Base-by-base conservation (phyloP, 306 rosid species). In the Elaeagnus macrophylla region DNA sequence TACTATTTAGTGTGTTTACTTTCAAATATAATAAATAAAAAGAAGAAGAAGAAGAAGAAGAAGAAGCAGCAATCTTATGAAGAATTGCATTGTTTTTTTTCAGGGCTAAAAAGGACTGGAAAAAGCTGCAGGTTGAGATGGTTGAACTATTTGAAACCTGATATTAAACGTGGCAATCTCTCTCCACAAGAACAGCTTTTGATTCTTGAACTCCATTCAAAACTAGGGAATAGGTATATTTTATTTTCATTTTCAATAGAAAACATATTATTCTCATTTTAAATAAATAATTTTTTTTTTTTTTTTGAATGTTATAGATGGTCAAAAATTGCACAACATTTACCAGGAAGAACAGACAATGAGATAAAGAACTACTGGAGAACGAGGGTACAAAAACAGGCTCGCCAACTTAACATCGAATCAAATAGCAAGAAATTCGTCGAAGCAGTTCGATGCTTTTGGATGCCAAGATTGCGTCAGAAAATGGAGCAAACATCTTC, bases 41-140 rank as follows among this genome's bases (percentile, higher is more conserved):
- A n/a, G n/a, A n/a, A n/a, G n/a, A n/a, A n/a, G n/a, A n/a, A n/a
- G n/a, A n/a, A n/a, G n/a, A n/a, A n/a, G n/a, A n/a, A n/a, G n/a
- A n/a, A n/a, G n/a, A n/a, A n/a, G n/a, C n/a, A n/a, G n/a, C n/a
- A n/a, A n/a, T n/a, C n/a, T n/a, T n/a, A n/a, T n/a, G n/a, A n/a
- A n/a, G n/a, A n/a, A n/a, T n/a, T n/a, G n/a, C n/a, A 25, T 25
- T 25, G 4, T 25, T 25, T 25, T 3, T 50, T 17, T 72, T 61
- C 77, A 91, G 97, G 97, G 69, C 53, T 91, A 64, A 84, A 91
- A 86, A 91, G 97, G 72, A 86, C 88, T 13, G 97, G 97, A 36
- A 91, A 91, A 61, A 91, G 97, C 69, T 91, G 97, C 72, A 86
- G 97, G 68, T 67, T 91, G 20, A 82, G 97, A 62, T 91, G 97